Percentiles rank a stretch among this genome's conserved stretches.
Evolutionary conservation across 1,139 yeast species (phyloP).

Genomic region (Scheffersomyces quercinus): DNA sequence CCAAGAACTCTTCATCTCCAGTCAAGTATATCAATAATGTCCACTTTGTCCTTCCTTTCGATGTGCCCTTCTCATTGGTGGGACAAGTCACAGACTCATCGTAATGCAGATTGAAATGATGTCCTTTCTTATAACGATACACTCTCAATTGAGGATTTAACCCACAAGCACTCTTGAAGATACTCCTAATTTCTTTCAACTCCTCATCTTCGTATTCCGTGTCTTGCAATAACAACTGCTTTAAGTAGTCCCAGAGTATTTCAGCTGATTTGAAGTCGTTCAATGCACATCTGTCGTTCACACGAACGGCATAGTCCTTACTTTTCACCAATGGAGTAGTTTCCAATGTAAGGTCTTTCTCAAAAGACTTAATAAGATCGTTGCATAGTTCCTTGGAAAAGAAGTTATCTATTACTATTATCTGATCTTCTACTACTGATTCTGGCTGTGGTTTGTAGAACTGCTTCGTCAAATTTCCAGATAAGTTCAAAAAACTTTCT

Average conservation of each 20-base stretch:
- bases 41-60: constrained; percentile 53
- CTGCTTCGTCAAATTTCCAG: constrained; percentile 20
- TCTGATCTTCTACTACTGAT: constrained; percentile 38
- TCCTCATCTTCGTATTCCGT: constrained; percentile 34
- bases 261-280: constrained; percentile 42
- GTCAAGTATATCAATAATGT: constrained; percentile 60
- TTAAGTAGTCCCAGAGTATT: constrained; percentile 47
- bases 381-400: constrained; percentile 44
- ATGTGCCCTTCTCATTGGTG: constrained; percentile 17
- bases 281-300: constrained; percentile 53
- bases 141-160: constrained; percentile 59
- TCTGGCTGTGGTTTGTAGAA: constrained; percentile 39
- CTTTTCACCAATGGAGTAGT: constrained; percentile 53
- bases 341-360: constrained; percentile 33
- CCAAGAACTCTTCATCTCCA: constrained; percentile 55
- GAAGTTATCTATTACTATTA: constrained; percentile 48
- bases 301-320: constrained; percentile 59
- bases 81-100: constrained; percentile 55
- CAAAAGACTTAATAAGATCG: constrained; percentile 43
- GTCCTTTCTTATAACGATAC: constrained; percentile 59
- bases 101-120: constrained; percentile 63
- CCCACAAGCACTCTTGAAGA: constrained; percentile 45
- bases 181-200: constrained; percentile 19
- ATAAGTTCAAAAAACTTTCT: constrained; percentile 21
- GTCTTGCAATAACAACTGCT: constrained; percentile 28